Evolutionary conservation across 2,329 filamentous ascomycete species (phyloP), one percentile per base, ranked within the genome.

Genomic region (Talaromyces rugulosus): DNA sequence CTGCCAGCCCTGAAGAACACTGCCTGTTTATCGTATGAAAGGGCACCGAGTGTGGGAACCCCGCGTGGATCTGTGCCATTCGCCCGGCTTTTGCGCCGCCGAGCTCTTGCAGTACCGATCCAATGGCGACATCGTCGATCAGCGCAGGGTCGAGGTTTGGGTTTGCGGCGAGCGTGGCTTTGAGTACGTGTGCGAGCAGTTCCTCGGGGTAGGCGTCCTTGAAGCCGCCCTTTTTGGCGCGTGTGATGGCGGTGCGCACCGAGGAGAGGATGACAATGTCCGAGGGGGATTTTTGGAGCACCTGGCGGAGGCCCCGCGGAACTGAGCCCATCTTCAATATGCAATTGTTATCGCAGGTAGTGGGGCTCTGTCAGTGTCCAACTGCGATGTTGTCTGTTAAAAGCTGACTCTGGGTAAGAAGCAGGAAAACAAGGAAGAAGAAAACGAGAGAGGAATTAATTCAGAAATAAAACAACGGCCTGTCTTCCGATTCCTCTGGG

Each of bases 141-240:
- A 83, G 78, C 3, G 84, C 77, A 0, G 90, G 86, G 69, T 90
- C 85, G 64, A 95, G 85, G 67, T 87, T 86, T 1, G 91, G 89
- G 72, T 89, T 89, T 47, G 87, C 86, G 62, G 85, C 83, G 58
- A 92, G 82, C 0, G 90, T 93, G 23, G 89, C 89, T 73, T 81
- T 81, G 63, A 87, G 81, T 63, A 84, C 82, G 74, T 82, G 72
- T 36, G 73, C 84, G 59, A 96, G 89, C 60, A 97, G 84, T 76
- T 96, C 91, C 76, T 97, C 93, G 16, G 95, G 92, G 78, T 94
- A 93, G 56, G 93, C 89, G 74, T 96, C 90, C 76, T 91, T 91
- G 71, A 97, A 87, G 18, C 85, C 84, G 71, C 93, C 93, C 72
- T 91, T 91, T 81, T 92, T 89, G 47, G 92, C 87, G 66, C 91